Evolutionary conservation across 768 basidiomycete species (phyloP).

Genomic region (Suillus bovinus): DNA sequence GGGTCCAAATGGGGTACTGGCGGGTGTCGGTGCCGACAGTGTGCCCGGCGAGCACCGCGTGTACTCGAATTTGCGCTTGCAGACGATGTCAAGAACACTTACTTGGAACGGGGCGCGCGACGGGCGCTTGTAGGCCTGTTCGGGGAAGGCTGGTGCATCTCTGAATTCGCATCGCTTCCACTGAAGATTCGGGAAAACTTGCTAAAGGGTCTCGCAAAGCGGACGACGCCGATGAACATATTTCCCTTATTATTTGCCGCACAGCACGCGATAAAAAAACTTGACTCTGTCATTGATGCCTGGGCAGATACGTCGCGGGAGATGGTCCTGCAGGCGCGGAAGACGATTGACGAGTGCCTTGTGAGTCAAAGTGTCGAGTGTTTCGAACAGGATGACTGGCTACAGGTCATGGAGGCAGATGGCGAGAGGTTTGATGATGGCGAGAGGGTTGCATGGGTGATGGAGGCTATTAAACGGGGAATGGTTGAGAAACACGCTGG

Average conservation of each 20-base stretch:
- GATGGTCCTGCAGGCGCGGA: constrained; percentile 66
- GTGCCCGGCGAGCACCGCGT: constrained; percentile 75
- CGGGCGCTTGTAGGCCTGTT: constrained; percentile 81
- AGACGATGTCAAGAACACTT: constrained; percentile 74
- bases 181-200: constrained; percentile 65
- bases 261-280: constrained; percentile 56
- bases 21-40: constrained; percentile 84
- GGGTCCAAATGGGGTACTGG: constrained; percentile 79
- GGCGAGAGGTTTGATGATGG: constrained; percentile 75
- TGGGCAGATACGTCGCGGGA: constrained; percentile 44
- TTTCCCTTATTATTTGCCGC: constrained; percentile 70
- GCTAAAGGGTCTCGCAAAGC: constrained; percentile 71
- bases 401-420: constrained; percentile 70
- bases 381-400: constrained; percentile 70
- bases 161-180: constrained; percentile 74
- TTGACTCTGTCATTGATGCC: constrained; percentile 58
- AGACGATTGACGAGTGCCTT: constrained; percentile 61
- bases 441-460: constrained; percentile 76
- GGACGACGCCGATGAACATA: constrained; percentile 65
- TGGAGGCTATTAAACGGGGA: constrained; percentile 63
- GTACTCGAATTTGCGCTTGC: constrained; percentile 79
- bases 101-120: constrained; percentile 70
- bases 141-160: constrained; percentile 85
- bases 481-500: constrained; percentile 66
- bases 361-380: constrained; percentile 60